Evolutionary conservation across 805 yeast genomes (phyloP), one percentile per base, ranked within the genome.

Genomic region (Nakazawaea anatomiae): DNA sequence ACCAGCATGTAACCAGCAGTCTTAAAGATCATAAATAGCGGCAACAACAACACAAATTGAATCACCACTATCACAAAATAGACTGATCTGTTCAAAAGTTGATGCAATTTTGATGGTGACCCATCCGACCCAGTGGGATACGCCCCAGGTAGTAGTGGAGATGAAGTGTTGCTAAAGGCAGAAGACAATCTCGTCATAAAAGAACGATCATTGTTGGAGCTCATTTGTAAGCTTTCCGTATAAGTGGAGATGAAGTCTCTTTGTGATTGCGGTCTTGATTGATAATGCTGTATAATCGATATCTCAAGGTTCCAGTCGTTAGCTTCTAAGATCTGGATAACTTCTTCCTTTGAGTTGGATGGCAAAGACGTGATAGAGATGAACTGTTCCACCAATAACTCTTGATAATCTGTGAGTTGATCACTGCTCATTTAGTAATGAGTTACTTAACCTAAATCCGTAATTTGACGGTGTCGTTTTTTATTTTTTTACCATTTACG

Each of bases 221-320:
- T 41, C 46, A 41, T 39, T 28, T 31, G 27, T 12, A 50, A 5
- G n/a, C 52, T 46, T 35, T 32, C 52, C 27, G 47, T 29, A 27
- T 30, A 42, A 18, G 18, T 44, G 29, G 44, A 4, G 47, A 39
- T 35, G 48, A 50, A 41, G 36, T 43, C 31, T 46, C 52, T 39
- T 52, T 57, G 30, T 18, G 46, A 12, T 47, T 40, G 40, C 6
- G 67, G 63, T 41, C 60, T 54, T 6, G 55, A 45, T 31, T 58
- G 57, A 46, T 55, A 57, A 45, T 64, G 61, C 4, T 52, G 42
- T 8, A 64, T 51, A 27, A 63, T 44, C 2, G 66, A 58, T 6
- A 57, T 48, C 44, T 64, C 68, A 18, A 63, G 32, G 47, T 61
- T 56, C 68, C 68, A 64, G 41, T 61, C 49, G 36, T 48, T 42